Evolutionary conservation across 805 yeast species (phyloP).

Genomic region (Torulaspora microellipsoides): DNA sequence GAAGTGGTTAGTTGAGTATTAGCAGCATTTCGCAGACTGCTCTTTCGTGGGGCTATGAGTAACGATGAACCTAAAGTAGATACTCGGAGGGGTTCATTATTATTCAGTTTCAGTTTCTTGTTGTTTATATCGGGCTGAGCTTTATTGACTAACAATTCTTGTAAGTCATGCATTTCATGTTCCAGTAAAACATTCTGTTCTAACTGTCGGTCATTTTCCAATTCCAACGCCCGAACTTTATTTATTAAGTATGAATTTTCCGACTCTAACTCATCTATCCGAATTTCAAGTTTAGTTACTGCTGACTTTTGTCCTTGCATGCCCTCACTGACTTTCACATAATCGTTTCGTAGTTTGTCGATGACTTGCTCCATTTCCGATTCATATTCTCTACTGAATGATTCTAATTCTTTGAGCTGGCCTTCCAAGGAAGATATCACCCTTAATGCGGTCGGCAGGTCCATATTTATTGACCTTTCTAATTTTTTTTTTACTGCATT

Average conservation of each 20-base stretch:
- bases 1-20: conserved; percentile 6
- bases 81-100: conserved; percentile 6
- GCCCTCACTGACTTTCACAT: conserved; percentile 1
- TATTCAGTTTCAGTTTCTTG: conserved; percentile 2
- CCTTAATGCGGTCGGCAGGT: conserved; percentile 10
- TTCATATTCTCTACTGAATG: conserved; percentile 20
- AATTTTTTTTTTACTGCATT: too few species aligned
- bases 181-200: conserved; percentile 21
- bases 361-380: conserved; percentile 19
- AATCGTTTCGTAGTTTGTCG: conserved; percentile 10
- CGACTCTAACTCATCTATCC: conserved; percentile 19
- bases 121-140: background rate
- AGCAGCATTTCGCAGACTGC: conserved; percentile 2
- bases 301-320: conserved; percentile 3
- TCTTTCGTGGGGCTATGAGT: conserved; percentile 5
- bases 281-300: conserved; percentile 16
- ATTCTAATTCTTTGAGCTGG: conserved; percentile 20
- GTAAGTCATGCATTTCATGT: conserved; percentile 18
- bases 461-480: background rate
- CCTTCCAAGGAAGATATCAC: conserved; percentile 14
- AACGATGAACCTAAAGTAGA: conserved; percentile 11
- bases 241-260: conserved; percentile 13
- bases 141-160: background rate
- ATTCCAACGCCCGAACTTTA: conserved; percentile 5
- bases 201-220: conserved; percentile 16